Evolutionary conservation across 2,329 filamentous ascomycete species (phyloP).

Genomic region (Karstenula rhodostoma): DNA sequence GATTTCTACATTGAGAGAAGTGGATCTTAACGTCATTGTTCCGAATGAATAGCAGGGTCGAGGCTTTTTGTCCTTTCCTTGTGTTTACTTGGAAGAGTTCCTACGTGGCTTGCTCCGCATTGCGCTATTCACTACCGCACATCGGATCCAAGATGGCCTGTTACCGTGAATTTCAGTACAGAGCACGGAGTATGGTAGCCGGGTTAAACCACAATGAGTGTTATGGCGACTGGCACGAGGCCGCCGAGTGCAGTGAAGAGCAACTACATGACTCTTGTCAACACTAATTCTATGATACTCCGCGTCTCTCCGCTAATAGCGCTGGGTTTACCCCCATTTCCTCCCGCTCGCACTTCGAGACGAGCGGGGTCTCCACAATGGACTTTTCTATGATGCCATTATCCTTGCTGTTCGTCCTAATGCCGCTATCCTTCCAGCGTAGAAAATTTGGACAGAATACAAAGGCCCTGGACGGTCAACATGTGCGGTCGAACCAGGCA

Average conservation of each 20-base stretch:
- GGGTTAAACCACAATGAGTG: neutral
- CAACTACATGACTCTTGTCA: neutral
- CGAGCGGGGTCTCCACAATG: conserved; percentile 8
- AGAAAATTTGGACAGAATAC: neutral
- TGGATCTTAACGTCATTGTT: neutral
- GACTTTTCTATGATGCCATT: neutral
- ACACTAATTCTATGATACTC: neutral
- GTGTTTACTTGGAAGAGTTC: neutral
- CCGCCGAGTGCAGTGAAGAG: neutral
- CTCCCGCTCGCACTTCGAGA: neutral
- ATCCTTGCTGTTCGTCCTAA: neutral
- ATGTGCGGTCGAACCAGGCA: neutral
- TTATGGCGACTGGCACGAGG: neutral
- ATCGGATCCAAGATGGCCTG: neutral
- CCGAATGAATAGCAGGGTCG: neutral
- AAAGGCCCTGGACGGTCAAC: neutral
- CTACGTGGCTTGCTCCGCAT: neutral
- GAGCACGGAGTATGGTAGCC: neutral
- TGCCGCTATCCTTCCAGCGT: neutral
- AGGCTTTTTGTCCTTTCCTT: neutral
- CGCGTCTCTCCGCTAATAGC: neutral
- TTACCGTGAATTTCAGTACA: too few species aligned
- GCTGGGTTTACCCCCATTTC: neutral
- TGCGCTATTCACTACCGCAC: neutral
- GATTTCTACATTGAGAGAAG: neutral